Conservation (phyloP, 768 basidiomycete genomes). For the Ramaria sp. region DNA sequence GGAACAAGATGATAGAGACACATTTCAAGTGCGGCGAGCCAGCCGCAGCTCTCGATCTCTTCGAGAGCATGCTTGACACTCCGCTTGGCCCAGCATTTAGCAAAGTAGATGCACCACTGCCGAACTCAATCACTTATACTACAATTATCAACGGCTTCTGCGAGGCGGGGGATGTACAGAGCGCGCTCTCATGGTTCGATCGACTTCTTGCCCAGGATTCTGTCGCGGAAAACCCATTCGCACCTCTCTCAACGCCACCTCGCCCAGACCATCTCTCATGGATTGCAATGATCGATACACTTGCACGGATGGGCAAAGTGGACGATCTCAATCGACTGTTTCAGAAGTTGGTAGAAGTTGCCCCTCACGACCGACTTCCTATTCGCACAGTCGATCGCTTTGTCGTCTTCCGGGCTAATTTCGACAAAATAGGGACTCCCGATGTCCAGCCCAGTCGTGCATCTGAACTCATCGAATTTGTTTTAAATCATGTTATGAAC, state of each 20-base stretch:
- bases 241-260: conserved; percentile 31
- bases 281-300: conserved; percentile 45
- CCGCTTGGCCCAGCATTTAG: conserved; percentile 22
- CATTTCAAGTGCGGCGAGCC: conserved; percentile 58
- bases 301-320: conserved; percentile 38
- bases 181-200: conserved; percentile 64
- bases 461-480: conserved; percentile 17
- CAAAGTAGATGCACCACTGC: conserved; percentile 38
- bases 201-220: conserved; percentile 40
- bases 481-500: conserved; percentile 15
- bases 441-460: background rate
- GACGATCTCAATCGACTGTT: conserved; percentile 49
- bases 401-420: conserved; percentile 35
- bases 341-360: conserved; percentile 25
- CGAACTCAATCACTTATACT: conserved; percentile 53
- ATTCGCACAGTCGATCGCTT: conserved; percentile 29
- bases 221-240: conserved; percentile 25
- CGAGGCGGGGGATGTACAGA: conserved; percentile 44
- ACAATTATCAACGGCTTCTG: conserved; percentile 59
- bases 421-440: conserved; percentile 11
- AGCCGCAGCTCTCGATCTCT: conserved; percentile 49
- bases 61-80: conserved; percentile 62
- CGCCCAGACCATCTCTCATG: conserved; percentile 49
- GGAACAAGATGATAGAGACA: conserved; percentile 68
- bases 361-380: conserved; percentile 23